Evolutionary conservation across 345 rosid genomes (phyloP).

Genomic region (Aquilaria yunnanensis): DNA sequence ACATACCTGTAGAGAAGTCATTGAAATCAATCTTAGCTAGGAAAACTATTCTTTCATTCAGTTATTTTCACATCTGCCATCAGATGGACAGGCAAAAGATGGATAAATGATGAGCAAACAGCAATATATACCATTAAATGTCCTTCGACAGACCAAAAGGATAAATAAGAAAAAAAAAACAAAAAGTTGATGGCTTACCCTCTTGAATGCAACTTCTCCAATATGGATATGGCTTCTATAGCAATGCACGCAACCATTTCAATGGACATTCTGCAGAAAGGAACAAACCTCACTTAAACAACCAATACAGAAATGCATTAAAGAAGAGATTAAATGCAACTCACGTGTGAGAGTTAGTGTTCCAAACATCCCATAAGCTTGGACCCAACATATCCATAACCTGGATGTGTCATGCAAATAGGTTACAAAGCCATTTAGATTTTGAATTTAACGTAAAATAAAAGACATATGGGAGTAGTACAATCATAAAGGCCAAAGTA

Average conservation of each 20-base stretch:
- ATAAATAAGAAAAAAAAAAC: not conserved
- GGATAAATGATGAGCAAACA: no score
- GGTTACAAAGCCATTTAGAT: slow-evolving; percentile 1
- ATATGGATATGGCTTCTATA: slow-evolving; percentile 67
- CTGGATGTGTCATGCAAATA: slow-evolving; percentile 23
- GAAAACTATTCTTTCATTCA: not conserved
- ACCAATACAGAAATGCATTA: not conserved
- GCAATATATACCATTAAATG: no score
- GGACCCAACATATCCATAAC: slow-evolving; percentile 86
- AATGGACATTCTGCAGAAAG: slow-evolving; percentile 52
- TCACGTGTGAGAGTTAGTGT: slow-evolving; percentile 55
- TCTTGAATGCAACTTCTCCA: slow-evolving; percentile 61
- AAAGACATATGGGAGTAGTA: not conserved
- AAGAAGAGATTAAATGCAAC: slow-evolving; percentile 17
- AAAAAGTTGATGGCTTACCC: slow-evolving; percentile 35
- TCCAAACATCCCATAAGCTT: slow-evolving; percentile 83
- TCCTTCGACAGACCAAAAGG: not conserved
- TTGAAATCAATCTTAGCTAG: slow-evolving; percentile 1
- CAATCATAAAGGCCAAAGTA: no score
- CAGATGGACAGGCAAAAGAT: no score
- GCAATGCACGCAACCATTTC: slow-evolving; percentile 87
- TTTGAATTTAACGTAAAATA: not conserved
- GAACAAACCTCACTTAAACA: slow-evolving; percentile 12
- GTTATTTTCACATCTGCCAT: no score
- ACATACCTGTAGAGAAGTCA: slow-evolving; percentile 37